These are phyloP conservation scores for Chamaecrista fasciculata DNA, from an alignment of 306 rosid species.

Conservation along the genomic window DNA sequence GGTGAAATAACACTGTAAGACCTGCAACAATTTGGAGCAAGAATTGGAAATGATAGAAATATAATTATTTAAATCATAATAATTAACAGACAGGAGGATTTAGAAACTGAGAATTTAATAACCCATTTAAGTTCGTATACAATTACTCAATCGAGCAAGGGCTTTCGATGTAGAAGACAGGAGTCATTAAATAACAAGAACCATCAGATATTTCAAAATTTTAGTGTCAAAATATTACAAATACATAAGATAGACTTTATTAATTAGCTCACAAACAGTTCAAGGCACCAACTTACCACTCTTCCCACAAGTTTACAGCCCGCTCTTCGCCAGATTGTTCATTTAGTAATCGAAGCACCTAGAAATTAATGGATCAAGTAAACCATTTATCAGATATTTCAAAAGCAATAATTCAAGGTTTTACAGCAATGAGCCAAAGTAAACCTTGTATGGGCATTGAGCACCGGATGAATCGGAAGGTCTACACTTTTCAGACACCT, in stretches of 20 bases:
- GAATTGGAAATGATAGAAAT: constrained; percentile 29
- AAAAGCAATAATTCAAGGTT: constrained; percentile 1
- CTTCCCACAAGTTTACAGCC: constrained; percentile 61
- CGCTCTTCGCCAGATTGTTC: constrained; percentile 78
- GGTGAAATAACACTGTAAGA: constrained; percentile 68
- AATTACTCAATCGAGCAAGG: background rate
- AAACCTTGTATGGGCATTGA: constrained; percentile 65
- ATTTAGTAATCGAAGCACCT: constrained; percentile 87
- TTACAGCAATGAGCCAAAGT: constrained; percentile 26
- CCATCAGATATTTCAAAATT: background rate
- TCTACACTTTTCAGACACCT: constrained; percentile 67
- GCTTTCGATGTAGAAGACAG: constrained; percentile 1
- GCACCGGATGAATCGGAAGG: constrained; percentile 49
- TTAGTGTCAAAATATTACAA: background rate
- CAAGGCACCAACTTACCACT: constrained; percentile 56
- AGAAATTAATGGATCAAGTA: constrained; percentile 36
- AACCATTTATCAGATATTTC: constrained; percentile 22
- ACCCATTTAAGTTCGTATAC: constrained; percentile 5
- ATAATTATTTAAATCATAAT: constrained; percentile 18
- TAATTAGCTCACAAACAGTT: constrained; percentile 11
- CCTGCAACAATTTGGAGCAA: constrained; percentile 48
- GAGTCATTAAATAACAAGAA: background rate
- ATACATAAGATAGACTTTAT: constrained; percentile 2
- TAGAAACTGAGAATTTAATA: constrained; percentile 22
- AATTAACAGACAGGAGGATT: constrained; percentile 13